A percentile compares a stretch with the other conserved stretches of the same genome.
Evolutionary conservation across 2,329 filamentous ascomycete genomes (phyloP).

Genomic region (Fusarium circinatum): DNA sequence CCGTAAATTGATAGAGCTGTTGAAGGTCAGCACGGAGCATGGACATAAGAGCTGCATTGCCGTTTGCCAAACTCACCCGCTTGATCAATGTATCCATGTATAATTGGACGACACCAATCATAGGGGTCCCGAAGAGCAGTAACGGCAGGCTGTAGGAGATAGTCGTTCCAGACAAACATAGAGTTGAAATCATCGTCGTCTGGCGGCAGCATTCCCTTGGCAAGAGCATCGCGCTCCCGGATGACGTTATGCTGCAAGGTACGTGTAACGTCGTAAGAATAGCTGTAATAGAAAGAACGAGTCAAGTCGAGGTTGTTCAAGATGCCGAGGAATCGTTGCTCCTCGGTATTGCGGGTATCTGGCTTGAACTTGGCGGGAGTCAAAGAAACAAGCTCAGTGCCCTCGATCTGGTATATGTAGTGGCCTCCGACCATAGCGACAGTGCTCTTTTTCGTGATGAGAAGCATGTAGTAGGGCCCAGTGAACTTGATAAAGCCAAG

Average conservation of each 20-base stretch:
- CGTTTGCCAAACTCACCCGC: slow-evolving; percentile 57
- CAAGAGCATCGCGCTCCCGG: slow-evolving; percentile 77
- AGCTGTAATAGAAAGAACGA: slow-evolving; percentile 96
- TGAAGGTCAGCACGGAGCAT: background rate
- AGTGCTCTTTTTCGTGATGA: slow-evolving; percentile 95
- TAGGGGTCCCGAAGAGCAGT: slow-evolving; percentile 80
- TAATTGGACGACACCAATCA: slow-evolving; percentile 95
- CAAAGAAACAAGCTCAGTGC: slow-evolving; percentile 88
- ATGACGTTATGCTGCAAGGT: slow-evolving; percentile 94
- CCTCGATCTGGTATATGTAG: slow-evolving; percentile 94
- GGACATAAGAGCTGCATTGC: background rate
- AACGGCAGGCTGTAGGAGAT: slow-evolving; percentile 81
- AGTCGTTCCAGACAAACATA: slow-evolving; percentile 99
- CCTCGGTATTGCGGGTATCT: slow-evolving; percentile 85
- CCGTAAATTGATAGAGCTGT: slow-evolving; percentile 83
- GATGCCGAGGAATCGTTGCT: slow-evolving; percentile 88
- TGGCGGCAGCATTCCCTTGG: slow-evolving; percentile 69
- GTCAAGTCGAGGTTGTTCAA: slow-evolving; percentile 91
- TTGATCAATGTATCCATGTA: slow-evolving; percentile 97
- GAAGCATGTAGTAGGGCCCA: slow-evolving; percentile 94
- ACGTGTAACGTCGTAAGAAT: slow-evolving; percentile 94
- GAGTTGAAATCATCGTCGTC: slow-evolving; percentile 78
- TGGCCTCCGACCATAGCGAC: slow-evolving; percentile 97
- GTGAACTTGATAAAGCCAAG: slow-evolving; percentile 97
- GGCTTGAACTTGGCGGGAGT: slow-evolving; percentile 79